These are phyloP conservation scores for Corylus avellana DNA, from an alignment of 306 rosid genomes.

Conservation along the genomic window DNA sequence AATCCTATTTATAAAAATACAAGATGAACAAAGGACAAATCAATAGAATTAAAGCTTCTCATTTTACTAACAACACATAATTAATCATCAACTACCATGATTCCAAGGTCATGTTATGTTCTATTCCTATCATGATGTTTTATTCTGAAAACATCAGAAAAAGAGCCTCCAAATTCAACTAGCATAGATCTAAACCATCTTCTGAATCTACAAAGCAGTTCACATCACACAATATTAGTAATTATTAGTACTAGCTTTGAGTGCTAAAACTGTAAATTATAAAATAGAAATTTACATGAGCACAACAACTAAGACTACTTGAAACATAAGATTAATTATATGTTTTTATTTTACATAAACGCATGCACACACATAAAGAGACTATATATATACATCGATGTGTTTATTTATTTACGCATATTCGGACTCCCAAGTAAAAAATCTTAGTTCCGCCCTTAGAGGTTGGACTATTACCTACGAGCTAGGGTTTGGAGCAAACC, in stretches of 20 bases:
- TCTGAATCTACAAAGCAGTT: constrained; percentile 65
- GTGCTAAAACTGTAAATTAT: neutral
- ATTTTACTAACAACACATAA: neutral
- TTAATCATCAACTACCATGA: constrained; percentile 11
- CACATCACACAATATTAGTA: neutral
- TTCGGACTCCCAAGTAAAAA: too few species aligned
- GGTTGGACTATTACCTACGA: too few species aligned
- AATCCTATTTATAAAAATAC: too few species aligned
- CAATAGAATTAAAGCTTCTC: neutral
- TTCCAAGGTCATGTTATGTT: neutral
- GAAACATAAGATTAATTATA: neutral
- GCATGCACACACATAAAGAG: too few species aligned
- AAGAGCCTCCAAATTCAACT: constrained; percentile 65
- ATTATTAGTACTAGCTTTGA: neutral
- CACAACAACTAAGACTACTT: neutral
- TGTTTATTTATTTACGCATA: too few species aligned
- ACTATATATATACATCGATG: too few species aligned
- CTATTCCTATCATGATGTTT: constrained; percentile 79
- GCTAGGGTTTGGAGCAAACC: too few species aligned
- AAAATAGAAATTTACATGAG: neutral
- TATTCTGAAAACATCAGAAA: constrained; percentile 71
- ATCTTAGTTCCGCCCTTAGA: too few species aligned
- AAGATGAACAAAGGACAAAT: too few species aligned
- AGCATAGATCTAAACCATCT: constrained; percentile 83
- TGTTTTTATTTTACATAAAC: too few species aligned